A percentile compares a stretch with the other conserved stretches of the same genome.
These are phyloP conservation scores for Fennellomyces sp. DNA, from an alignment of 371 early-diverging fungal genomes.

Conservation along the genomic window DNA sequence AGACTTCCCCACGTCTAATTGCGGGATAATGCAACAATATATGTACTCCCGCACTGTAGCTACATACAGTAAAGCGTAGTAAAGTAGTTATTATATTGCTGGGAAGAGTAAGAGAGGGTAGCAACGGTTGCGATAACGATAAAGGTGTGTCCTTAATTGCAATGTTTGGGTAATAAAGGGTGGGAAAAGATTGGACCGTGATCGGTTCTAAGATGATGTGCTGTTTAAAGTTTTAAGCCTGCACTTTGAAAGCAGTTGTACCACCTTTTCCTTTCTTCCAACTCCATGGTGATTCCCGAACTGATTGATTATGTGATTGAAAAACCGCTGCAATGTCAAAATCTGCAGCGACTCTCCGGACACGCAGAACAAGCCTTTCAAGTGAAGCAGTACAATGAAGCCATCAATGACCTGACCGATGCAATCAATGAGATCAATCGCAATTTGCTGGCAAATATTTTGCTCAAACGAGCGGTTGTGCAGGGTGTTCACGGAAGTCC, in stretches of 20 bases:
- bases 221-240: too few relatives aligned
- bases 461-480: not conserved
- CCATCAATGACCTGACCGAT: not conserved
- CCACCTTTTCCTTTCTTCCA: not conserved
- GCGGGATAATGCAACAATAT: too few relatives aligned
- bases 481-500: not conserved
- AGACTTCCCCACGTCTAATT: not conserved
- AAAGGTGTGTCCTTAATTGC: too few relatives aligned
- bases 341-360: not conserved
- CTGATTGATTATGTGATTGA: not conserved
- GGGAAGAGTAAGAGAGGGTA: too few relatives aligned
- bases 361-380: not conserved
- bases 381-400: not conserved
- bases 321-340: not conserved
- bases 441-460: not conserved
- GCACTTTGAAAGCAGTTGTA: not conserved
- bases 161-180: too few relatives aligned
- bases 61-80: too few relatives aligned
- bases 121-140: too few relatives aligned
- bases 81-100: too few relatives aligned
- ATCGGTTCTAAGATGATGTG: too few relatives aligned
- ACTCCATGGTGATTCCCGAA: not conserved
- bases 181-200: too few relatives aligned
- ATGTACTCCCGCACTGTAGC: too few relatives aligned
- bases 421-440: slow-evolving; percentile 1